Percentiles rank a stretch among this genome's conserved stretches.
phyloP scores from a whole-genome alignment of 768 basidiomycete species.

The Tephrocybe sp. region DNA sequence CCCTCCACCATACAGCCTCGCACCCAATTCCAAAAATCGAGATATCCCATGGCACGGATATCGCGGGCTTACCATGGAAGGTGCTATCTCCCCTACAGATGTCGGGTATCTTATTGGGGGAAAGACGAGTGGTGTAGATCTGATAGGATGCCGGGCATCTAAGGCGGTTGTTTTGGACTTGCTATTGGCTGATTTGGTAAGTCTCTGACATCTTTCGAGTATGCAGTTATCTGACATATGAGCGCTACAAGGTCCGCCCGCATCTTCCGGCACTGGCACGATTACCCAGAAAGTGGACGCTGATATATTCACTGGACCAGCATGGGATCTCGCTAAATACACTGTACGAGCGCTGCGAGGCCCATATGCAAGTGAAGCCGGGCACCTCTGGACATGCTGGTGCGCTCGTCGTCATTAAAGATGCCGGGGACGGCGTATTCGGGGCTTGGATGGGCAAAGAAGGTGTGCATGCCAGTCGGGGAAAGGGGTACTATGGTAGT shows the following conservation, averaged over 20 bases:
- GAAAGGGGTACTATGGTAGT: conserved; percentile 77
- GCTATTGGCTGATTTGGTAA: conserved; percentile 60
- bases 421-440: conserved; percentile 65
- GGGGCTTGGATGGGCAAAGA: conserved; percentile 88
- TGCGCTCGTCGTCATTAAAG: conserved; percentile 66
- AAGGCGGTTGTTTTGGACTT: conserved; percentile 54
- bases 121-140: conserved; percentile 46
- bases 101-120: conserved; percentile 51
- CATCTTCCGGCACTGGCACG: conserved; percentile 74
- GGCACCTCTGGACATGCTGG: conserved; percentile 30
- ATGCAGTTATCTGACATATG: neutral
- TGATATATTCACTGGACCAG: conserved; percentile 91
- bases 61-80: conserved; percentile 19
- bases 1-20: conserved; percentile 7
- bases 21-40: conserved; percentile 12
- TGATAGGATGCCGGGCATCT: conserved; percentile 54
- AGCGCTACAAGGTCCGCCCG: conserved; percentile 73
- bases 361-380: conserved; percentile 29
- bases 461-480: conserved; percentile 56
- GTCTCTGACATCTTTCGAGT: conserved; percentile 23
- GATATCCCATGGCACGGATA: conserved; percentile 41
- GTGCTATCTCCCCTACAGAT: conserved; percentile 16
- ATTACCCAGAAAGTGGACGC: conserved; percentile 69
- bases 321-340: conserved; percentile 93
- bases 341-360: conserved; percentile 69